phyloP scores from a whole-genome alignment of 129 eudicot genomes.

The Artemisia tridentata region DNA sequence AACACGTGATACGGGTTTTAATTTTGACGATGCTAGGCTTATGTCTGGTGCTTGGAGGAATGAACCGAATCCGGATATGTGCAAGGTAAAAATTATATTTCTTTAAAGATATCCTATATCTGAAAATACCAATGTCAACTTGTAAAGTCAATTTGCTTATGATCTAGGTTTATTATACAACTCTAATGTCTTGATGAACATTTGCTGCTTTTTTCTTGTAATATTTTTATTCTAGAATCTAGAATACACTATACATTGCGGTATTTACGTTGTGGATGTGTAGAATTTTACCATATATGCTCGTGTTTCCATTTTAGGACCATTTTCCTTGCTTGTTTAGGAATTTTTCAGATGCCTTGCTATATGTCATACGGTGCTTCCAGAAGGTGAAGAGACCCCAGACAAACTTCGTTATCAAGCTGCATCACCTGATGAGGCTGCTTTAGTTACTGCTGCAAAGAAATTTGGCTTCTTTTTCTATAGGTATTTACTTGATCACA shows the following conservation, averaged over 20 bases:
- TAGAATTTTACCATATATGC: neutral
- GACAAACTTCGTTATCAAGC: slow-evolving; percentile 90
- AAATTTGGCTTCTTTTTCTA: slow-evolving; percentile 96
- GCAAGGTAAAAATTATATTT: slow-evolving; percentile 54
- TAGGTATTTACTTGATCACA: slow-evolving; percentile 40
- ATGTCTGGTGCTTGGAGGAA: slow-evolving; percentile 99
- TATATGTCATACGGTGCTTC: slow-evolving; percentile 97
- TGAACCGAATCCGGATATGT: slow-evolving; percentile 81
- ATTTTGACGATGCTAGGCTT: slow-evolving; percentile 87
- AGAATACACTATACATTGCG: neutral
- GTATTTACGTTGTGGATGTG: neutral
- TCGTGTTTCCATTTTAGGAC: slow-evolving; percentile 13
- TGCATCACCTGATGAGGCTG: slow-evolving; percentile 98
- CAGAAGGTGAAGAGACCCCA: slow-evolving; percentile 98
- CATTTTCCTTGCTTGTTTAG: slow-evolving; percentile 44
- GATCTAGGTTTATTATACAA: no score
- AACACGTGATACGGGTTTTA: slow-evolving; percentile 79
- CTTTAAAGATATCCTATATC: neutral
- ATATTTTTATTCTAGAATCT: neutral
- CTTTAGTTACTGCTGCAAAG: slow-evolving; percentile 91
- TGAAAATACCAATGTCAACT: no score
- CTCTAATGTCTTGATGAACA: neutral
- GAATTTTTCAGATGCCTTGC: slow-evolving; percentile 99
- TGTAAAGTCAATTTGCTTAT: no score
- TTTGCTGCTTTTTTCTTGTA: neutral